A percentile compares a stretch with the other conserved stretches of the same genome.
Conservation (phyloP, 768 basidiomycete species). For the Lactarius tabidus region DNA sequence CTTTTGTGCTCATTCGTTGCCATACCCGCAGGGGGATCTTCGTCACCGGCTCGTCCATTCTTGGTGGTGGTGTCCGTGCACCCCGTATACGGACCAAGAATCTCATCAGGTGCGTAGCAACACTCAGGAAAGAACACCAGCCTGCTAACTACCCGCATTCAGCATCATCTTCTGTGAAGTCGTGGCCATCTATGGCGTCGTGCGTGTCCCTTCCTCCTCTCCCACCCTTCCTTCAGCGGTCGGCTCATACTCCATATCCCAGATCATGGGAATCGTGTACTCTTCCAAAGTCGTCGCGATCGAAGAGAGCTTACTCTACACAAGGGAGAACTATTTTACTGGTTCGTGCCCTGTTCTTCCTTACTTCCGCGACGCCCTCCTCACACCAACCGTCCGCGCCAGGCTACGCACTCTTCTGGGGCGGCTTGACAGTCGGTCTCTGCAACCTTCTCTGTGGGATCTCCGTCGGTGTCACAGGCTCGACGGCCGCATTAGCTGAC, state of each 20-base stretch:
- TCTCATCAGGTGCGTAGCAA: constrained; percentile 71
- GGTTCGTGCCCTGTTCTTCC: constrained; percentile 40
- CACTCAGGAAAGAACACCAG: background rate
- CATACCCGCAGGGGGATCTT: constrained; percentile 81
- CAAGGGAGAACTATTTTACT: constrained; percentile 87
- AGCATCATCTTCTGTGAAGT: constrained; percentile 99
- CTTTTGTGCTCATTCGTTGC: background rate
- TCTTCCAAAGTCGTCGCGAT: constrained; percentile 70
- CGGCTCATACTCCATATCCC: background rate
- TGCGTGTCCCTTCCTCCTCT: constrained; percentile 36
- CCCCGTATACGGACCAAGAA: constrained; percentile 97
- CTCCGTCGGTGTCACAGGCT: constrained; percentile 91
- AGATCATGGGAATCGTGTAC: constrained; percentile 97
- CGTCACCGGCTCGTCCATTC: constrained; percentile 92
- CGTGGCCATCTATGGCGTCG: constrained; percentile 96
- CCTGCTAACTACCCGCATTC: constrained; percentile 8
- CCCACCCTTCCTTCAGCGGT: background rate
- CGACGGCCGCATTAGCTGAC: constrained; percentile 92
- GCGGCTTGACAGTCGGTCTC: constrained; percentile 87
- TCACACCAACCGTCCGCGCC: background rate
- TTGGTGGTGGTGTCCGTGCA: constrained; percentile 91
- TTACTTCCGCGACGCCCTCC: constrained; percentile 3
- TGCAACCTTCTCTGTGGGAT: constrained; percentile 96
- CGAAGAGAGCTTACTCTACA: constrained; percentile 68
- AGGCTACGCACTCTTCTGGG: constrained; percentile 97